These are phyloP conservation scores for Claviceps pazoutovae DNA, from an alignment of 2,329 filamentous ascomycete genomes.

Conservation along the genomic window DNA sequence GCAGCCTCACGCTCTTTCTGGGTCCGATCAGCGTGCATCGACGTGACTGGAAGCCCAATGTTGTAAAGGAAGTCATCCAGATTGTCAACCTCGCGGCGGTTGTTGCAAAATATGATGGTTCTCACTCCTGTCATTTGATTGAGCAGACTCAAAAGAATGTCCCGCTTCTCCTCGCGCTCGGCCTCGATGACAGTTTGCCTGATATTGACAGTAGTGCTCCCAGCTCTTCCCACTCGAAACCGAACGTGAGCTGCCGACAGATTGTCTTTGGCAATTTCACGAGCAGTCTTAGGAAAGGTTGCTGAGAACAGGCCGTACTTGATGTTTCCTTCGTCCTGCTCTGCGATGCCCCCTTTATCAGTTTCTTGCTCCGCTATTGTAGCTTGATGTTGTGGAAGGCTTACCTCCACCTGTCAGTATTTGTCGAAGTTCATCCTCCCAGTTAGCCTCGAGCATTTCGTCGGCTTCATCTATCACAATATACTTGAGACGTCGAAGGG, in stretches of 20 bases:
- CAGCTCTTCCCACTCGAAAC: constrained; percentile 75
- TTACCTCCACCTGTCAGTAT: constrained; percentile 73
- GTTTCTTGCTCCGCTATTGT: not conserved
- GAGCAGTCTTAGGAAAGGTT: constrained; percentile 73
- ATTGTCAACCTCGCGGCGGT: constrained; percentile 62
- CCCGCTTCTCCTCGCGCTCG: constrained; percentile 51
- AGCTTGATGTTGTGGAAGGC: constrained; percentile 17
- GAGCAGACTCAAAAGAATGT: constrained; percentile 59
- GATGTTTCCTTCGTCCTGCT: constrained; percentile 56
- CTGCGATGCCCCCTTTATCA: constrained; percentile 27
- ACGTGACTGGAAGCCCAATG: constrained; percentile 63
- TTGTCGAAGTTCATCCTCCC: constrained; percentile 59
- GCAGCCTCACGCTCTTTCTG: constrained; percentile 88
- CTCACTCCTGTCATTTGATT: constrained; percentile 55
- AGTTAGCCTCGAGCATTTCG: constrained; percentile 71
- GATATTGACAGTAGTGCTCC: constrained; percentile 72
- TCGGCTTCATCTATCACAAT: constrained; percentile 88
- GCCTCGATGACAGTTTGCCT: constrained; percentile 60
- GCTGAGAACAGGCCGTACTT: constrained; percentile 81
- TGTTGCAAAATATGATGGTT: constrained; percentile 84
- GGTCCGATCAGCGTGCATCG: constrained; percentile 76
- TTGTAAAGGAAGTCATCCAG: constrained; percentile 84
- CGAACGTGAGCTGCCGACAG: constrained; percentile 62
- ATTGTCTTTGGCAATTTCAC: constrained; percentile 62
- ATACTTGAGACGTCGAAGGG: constrained; percentile 63